Conservation (phyloP, 306 rosid genomes). For the Cicer bijugum region DNA sequence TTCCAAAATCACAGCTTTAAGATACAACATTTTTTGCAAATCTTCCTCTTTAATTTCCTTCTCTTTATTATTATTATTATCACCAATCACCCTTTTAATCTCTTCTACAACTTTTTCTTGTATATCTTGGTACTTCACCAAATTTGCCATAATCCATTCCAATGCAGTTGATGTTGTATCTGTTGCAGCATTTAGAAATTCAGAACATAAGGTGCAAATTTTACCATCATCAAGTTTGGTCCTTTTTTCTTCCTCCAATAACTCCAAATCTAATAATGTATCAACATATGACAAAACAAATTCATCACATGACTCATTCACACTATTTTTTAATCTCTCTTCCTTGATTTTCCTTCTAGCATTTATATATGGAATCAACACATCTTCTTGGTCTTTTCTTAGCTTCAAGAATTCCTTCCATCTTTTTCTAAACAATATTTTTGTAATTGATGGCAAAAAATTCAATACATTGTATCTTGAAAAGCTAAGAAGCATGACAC, state of each 20-base stretch:
- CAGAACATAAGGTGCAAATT: conserved; percentile 51
- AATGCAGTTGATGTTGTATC: conserved; percentile 56
- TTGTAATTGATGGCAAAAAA: conserved; percentile 43
- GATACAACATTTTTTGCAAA: conserved; percentile 47
- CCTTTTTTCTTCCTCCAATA: conserved; percentile 38
- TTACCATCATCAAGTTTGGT: conserved; percentile 45
- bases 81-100: conserved; percentile 46
- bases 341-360: conserved; percentile 46
- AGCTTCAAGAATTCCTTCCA: conserved; percentile 47
- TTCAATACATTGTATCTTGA: conserved; percentile 44
- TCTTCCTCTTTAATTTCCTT: conserved; percentile 49
- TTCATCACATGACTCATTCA: conserved; percentile 17
- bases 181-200: conserved; percentile 53
- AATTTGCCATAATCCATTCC: conserved; percentile 59
- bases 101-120: conserved; percentile 48
- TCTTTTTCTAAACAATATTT: conserved; percentile 41
- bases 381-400: conserved; percentile 35
- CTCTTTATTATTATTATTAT: neutral
- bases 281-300: conserved; percentile 50
- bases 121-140: conserved; percentile 46
- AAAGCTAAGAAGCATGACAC: conserved; percentile 39
- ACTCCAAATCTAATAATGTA: conserved; percentile 49
- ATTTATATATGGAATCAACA: conserved; percentile 44
- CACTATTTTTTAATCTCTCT: conserved; percentile 24
- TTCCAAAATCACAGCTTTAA: conserved; percentile 53